These are phyloP conservation scores for Crotalaria pallida DNA, from an alignment of 306 rosid species.

Conservation along the genomic window DNA sequence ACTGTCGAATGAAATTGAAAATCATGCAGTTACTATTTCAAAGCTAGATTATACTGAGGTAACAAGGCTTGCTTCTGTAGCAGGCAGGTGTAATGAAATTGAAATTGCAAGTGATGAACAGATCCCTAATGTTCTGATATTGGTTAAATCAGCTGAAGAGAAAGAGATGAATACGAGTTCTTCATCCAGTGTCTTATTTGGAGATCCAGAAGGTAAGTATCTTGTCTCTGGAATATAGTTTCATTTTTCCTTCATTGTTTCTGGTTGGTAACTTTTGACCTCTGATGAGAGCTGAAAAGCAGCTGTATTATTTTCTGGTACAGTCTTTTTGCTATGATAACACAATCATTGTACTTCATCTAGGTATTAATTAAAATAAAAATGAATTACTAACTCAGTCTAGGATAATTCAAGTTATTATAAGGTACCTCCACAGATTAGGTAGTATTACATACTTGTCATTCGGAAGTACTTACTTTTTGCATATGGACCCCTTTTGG, in stretches of 20 bases:
- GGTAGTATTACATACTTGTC: background rate
- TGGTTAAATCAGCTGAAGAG: slow-evolving; percentile 18
- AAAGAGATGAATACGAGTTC: slow-evolving; percentile 22
- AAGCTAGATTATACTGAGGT: slow-evolving; percentile 27
- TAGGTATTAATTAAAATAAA: slow-evolving; percentile 23
- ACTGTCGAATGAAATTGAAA: slow-evolving; percentile 23
- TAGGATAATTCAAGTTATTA: slow-evolving; percentile 8
- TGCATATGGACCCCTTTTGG: background rate
- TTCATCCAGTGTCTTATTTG: slow-evolving; percentile 28
- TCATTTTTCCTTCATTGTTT: slow-evolving; percentile 4
- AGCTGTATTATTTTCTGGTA: background rate
- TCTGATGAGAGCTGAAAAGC: slow-evolving; percentile 19
- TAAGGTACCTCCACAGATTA: background rate
- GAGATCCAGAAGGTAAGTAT: slow-evolving; percentile 45
- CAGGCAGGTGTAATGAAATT: slow-evolving; percentile 25
- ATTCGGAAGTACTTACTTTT: background rate
- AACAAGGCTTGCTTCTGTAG: slow-evolving; percentile 10
- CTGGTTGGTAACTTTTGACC: slow-evolving; percentile 15
- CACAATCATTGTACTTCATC: slow-evolving; percentile 28
- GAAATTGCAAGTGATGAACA: slow-evolving; percentile 35
- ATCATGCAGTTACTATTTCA: slow-evolving; percentile 19
- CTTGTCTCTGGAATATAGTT: background rate
- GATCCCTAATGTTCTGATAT: slow-evolving; percentile 2
- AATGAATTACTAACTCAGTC: background rate
- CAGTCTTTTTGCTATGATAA: slow-evolving; percentile 27